These are phyloP conservation scores for Fusarium mangiferae DNA, from an alignment of 2,329 filamentous ascomycete species.

Conservation along the genomic window DNA sequence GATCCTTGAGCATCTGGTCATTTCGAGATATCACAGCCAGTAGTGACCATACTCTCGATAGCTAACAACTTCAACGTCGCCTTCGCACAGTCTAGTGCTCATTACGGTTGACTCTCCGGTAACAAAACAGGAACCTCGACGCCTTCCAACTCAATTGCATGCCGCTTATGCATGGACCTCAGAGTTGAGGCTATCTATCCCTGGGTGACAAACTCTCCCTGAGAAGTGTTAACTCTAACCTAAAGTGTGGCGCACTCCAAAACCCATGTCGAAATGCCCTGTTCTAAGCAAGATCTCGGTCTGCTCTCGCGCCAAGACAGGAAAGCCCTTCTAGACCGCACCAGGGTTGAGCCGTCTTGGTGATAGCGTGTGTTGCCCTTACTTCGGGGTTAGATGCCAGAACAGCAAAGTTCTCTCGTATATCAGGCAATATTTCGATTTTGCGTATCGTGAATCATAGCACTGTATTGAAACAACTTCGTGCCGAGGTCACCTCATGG, in stretches of 20 bases:
- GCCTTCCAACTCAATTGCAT: background rate
- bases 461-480: slow-evolving; percentile 7
- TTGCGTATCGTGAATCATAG: slow-evolving; percentile 14
- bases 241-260: slow-evolving; percentile 33
- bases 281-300: slow-evolving; percentile 35
- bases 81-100: background rate
- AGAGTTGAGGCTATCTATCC: background rate
- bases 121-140: background rate
- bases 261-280: slow-evolving; percentile 29
- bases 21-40: background rate
- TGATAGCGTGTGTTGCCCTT: slow-evolving; percentile 21
- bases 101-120: background rate
- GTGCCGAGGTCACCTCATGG: slow-evolving; percentile 33
- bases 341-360: slow-evolving; percentile 30
- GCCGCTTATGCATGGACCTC: slow-evolving; percentile 5
- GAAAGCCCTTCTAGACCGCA: slow-evolving; percentile 7
- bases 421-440: background rate
- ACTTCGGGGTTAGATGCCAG: background rate
- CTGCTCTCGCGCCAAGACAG: slow-evolving; percentile 19
- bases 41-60: background rate
- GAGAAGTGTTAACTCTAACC: slow-evolving; percentile 29
- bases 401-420: background rate
- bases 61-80: background rate
- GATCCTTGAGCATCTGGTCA: background rate
- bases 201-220: slow-evolving; percentile 23